Conservation (phyloP, 2,329 filamentous ascomycete genomes). For the Metarhizium anisopliae region DNA sequence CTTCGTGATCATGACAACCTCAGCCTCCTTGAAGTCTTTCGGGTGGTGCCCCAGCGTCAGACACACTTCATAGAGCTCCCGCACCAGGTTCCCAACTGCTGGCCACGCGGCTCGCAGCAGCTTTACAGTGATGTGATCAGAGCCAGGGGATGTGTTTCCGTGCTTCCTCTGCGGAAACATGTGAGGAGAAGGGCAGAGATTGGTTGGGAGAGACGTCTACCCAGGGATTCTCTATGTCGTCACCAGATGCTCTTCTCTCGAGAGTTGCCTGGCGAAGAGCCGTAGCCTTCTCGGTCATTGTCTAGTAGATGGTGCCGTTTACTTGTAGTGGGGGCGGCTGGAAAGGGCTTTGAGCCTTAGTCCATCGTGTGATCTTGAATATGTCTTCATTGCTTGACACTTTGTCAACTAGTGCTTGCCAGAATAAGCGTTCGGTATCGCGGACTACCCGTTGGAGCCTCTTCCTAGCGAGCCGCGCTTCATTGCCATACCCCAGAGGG, state of each 20-base stretch:
- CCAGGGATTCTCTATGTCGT: conserved; percentile 9
- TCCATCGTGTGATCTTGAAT: conserved; percentile 6
- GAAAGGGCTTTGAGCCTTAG: conserved; percentile 7
- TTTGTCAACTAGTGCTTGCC: conserved; percentile 7
- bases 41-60: not conserved
- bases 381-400: conserved; percentile 5
- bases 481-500: too few species aligned
- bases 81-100: conserved; percentile 3
- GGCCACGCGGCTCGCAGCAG: conserved; percentile 3
- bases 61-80: conserved; percentile 3
- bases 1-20: conserved; percentile 17
- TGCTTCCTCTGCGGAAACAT: conserved; percentile 9
- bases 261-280: conserved; percentile 10
- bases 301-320: conserved; percentile 7
- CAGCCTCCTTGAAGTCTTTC: conserved; percentile 6
- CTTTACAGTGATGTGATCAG: conserved; percentile 9
- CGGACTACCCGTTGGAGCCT: conserved; percentile 7
- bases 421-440: conserved; percentile 7
- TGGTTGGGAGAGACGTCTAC: conserved; percentile 1
- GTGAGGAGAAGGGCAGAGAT: conserved; percentile 3
- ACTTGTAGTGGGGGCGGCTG: conserved; percentile 9
- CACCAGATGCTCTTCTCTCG: conserved; percentile 4
- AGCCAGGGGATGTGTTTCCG: conserved; percentile 13
- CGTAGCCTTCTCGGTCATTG: conserved; percentile 10
- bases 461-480: not conserved